Evolutionary conservation across 352 stramenopile species (phyloP).

Genomic region (Pythium phragmitis): DNA sequence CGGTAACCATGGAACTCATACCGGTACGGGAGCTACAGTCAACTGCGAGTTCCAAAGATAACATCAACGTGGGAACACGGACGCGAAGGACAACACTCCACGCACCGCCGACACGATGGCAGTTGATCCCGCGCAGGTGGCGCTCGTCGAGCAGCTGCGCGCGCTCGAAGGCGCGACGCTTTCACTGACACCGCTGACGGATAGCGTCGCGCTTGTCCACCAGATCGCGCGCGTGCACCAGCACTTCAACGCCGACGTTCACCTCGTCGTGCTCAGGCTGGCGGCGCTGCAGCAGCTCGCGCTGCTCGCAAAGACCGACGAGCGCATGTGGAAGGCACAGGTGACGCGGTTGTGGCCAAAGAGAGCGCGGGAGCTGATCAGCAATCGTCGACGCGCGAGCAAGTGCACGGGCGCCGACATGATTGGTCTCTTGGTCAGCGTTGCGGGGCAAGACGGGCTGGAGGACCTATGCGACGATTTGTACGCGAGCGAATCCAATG

Average conservation of each 20-base stretch:
- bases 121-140: not conserved
- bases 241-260: not conserved
- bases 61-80: too few relatives aligned
- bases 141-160: not conserved
- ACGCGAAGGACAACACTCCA: too few relatives aligned
- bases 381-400: not conserved
- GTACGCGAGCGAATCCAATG: not conserved
- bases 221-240: not conserved
- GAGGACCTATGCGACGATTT: not conserved
- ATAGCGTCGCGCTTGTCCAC: not conserved
- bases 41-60: too few relatives aligned
- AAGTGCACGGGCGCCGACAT: not conserved
- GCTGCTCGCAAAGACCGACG: not conserved
- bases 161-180: not conserved
- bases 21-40: too few relatives aligned
- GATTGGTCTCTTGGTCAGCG: not conserved
- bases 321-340: not conserved
- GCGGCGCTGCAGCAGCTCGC: not conserved
- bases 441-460: not conserved
- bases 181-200: not conserved
- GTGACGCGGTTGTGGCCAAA: not conserved
- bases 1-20: too few relatives aligned
- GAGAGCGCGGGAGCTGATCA: not conserved
- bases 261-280: not conserved
- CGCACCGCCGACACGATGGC: too few relatives aligned